These are phyloP conservation scores for Nakazawaea ernobii DNA, from an alignment of 805 yeast species.

Conservation along the genomic window DNA sequence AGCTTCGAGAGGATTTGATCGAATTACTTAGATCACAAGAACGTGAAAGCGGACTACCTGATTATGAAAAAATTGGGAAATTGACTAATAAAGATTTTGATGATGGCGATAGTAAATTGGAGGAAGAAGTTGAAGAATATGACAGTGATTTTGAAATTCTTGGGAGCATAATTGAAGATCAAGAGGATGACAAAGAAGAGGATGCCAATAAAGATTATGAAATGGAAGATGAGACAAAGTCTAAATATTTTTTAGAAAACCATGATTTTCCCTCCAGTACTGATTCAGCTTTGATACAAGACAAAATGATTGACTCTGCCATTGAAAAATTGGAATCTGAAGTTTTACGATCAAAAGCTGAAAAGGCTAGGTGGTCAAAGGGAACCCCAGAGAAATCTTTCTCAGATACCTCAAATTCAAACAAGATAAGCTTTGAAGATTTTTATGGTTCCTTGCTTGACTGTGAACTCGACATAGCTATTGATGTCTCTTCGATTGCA, in stretches of 20 bases:
- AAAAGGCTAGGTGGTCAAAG: neutral
- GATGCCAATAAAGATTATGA: neutral
- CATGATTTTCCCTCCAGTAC: neutral
- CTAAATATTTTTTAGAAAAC: neutral
- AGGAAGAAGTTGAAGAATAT: slow-evolving; percentile 17
- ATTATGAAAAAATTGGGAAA: slow-evolving; percentile 19
- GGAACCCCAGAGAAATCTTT: too few species aligned
- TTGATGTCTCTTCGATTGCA: neutral
- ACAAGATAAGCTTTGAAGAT: neutral
- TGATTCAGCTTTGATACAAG: neutral
- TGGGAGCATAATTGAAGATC: neutral
- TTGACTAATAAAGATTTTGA: slow-evolving; percentile 17
- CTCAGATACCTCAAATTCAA: neutral
- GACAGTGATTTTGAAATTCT: slow-evolving; percentile 24
- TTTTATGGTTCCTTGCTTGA: neutral
- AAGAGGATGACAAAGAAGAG: neutral
- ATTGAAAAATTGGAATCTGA: neutral
- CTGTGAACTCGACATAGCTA: neutral
- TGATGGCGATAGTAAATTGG: slow-evolving; percentile 10
- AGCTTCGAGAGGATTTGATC: slow-evolving; percentile 19
- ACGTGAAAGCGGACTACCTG: slow-evolving; percentile 17
- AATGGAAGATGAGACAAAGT: neutral
- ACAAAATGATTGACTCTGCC: neutral
- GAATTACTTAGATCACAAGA: slow-evolving; percentile 23
- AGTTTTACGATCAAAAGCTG: neutral